Percentiles rank a stretch among this genome's conserved stretches.
Conservation (phyloP, 345 rosid species). For the Gossypium turneri region DNA sequence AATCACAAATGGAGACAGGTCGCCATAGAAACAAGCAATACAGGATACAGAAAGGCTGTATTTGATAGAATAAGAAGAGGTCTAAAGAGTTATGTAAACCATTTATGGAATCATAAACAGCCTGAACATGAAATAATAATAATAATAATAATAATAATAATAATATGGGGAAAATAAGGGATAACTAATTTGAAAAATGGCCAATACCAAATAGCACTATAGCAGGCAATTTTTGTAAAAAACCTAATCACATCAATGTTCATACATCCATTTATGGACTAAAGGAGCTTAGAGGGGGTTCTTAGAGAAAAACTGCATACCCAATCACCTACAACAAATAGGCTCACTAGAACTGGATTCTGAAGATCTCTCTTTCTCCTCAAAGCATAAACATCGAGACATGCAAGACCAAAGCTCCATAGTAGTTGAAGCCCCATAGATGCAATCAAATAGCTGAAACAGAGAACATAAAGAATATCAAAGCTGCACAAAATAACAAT, state of each 20-base stretch:
- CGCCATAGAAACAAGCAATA: not conserved
- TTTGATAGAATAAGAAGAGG: not conserved
- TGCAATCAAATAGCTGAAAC: conserved; percentile 82
- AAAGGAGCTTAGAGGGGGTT: not conserved
- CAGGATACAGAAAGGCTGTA: not conserved
- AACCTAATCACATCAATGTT: not conserved
- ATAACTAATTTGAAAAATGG: conserved; percentile 7
- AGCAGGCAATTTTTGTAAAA: not conserved
- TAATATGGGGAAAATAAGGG: not conserved
- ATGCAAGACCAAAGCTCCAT: conserved; percentile 95
- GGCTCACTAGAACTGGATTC: conserved; percentile 80
- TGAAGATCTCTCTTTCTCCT: conserved; percentile 74
- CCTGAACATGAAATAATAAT: not conserved
- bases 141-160: not conserved
- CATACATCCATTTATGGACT: not conserved
- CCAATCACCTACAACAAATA: conserved; percentile 93
- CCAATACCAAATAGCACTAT: not conserved
- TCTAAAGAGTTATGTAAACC: not conserved
- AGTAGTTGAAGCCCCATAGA: conserved; percentile 89
- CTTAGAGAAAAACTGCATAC: conserved; percentile 35
- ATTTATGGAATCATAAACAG: not conserved
- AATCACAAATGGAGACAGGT: not conserved
- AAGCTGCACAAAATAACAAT: conserved; percentile 5
- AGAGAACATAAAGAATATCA: conserved; percentile 20
- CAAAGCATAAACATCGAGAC: conserved; percentile 81